Evolutionary conservation across 306 rosid species (phyloP), one percentile per base, ranked within the genome.

Genomic region (Astragalus glycyphyllos): DNA sequence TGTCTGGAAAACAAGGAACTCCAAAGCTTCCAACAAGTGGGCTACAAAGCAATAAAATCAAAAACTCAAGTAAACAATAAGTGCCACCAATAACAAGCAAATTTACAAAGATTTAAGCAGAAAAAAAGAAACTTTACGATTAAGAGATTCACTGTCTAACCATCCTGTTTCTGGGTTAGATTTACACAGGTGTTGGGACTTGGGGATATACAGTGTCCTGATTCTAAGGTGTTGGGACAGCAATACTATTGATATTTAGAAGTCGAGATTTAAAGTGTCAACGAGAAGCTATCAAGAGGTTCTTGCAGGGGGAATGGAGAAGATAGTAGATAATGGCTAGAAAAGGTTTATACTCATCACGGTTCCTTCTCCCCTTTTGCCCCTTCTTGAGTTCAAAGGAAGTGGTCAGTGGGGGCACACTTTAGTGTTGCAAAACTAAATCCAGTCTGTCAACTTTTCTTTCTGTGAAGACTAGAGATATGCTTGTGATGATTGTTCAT

Each of bases 21-120:
- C 81, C 82, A 49, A 77, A 6, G 59, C 85, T 86, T 73, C 84
- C 97, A 74, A 89, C 81, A 56, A 94, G 92, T 14, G 89, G 96
- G 44, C 99, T 91, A 82, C 51, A 68, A 48, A 32, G 42, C 17
- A 66, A 76, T n/a, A 53, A 68, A 65, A 71, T 58, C 8, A 71
- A 66, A 72, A 16, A 29, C 31, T 60, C 17, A 58, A 68, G 59
- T 40, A 45, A 60, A 57, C 72, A 45, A 23, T 37, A 42, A 9
- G 32, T 4, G 31, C 5, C 42, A 35, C 49, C 8, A 11, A 55
- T 45, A n/a, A n/a, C n/a, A n/a, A n/a, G n/a, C n/a, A n/a, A n/a
- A n/a, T n/a, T n/a, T n/a, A n/a, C n/a, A n/a, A n/a, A n/a, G n/a
- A n/a, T n/a, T n/a, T n/a, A n/a, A n/a, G n/a, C n/a, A 65, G 11